These are phyloP conservation scores for Rosa lucieae DNA, from an alignment of 306 rosid genomes.

Conservation along the genomic window DNA sequence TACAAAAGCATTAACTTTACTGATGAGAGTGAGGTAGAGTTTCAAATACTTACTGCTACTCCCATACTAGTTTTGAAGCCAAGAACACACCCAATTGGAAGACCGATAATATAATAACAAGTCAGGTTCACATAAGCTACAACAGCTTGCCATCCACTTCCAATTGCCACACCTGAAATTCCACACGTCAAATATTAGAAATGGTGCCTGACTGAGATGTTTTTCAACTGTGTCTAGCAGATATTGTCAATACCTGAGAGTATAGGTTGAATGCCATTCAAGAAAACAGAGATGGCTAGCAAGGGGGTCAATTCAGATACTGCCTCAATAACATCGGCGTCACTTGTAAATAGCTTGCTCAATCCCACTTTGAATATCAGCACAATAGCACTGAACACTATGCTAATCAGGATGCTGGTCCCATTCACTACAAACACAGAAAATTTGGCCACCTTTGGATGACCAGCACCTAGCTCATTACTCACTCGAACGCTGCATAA, in stretches of 20 bases:
- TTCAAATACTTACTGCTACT: constrained; percentile 50
- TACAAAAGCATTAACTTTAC: background rate
- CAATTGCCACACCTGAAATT: constrained; percentile 70
- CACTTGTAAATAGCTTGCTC: constrained; percentile 63
- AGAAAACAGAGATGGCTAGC: constrained; percentile 67
- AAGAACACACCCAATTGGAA: constrained; percentile 67
- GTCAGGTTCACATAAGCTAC: constrained; percentile 73
- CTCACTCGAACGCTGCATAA: constrained; percentile 61
- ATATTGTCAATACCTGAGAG: constrained; percentile 38
- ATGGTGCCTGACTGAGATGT: background rate
- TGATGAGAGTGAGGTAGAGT: background rate
- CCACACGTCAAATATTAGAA: background rate
- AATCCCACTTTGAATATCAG: constrained; percentile 43
- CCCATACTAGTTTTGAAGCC: constrained; percentile 59
- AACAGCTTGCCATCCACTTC: constrained; percentile 78
- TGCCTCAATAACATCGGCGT: constrained; percentile 50
- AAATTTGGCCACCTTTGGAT: constrained; percentile 66
- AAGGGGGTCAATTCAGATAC: constrained; percentile 57
- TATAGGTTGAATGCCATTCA: constrained; percentile 67
- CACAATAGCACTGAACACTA: constrained; percentile 41
- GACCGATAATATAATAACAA: constrained; percentile 58
- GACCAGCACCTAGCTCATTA: constrained; percentile 75
- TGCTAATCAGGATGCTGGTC: constrained; percentile 58
- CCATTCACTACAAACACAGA: constrained; percentile 60
- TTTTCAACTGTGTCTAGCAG: background rate